Evolutionary conservation across 345 rosid genomes (phyloP), one percentile per base, ranked within the genome.

Genomic region (Populus simonii): DNA sequence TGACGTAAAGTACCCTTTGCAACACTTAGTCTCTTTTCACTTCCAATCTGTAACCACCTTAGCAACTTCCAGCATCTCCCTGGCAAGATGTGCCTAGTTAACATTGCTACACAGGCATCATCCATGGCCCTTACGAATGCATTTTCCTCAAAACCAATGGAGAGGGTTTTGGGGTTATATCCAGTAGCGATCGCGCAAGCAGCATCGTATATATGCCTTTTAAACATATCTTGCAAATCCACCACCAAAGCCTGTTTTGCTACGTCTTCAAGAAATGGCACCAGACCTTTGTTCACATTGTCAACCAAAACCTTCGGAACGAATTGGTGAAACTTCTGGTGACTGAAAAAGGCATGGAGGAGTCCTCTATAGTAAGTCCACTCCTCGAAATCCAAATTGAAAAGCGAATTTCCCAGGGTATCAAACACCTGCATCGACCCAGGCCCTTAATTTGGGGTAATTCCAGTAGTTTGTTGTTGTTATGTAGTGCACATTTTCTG

Each of bases 21-120:
- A 2, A 53, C 27, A n/a, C 38, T 39, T 31, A 49, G 23, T 31
- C 73, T 79, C n/a, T 18, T 71, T 41, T 82, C 85, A 61, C 55
- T 39, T 38, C 80, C 82, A n/a, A 75, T 17, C 20, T 65, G 45
- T 0, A 79, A 20, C 80, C 77, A 66, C 27, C 27, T 82, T 2
- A 70, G 79, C 33, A 79, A 22, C 61, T 65, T 79, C 85, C 80
- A 76, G 5, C 59, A 22, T 10, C 57, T 27, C 4, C 49, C 71
- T 1, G 85, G 85, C 29, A 83, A 7, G 10, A 78, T 6, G 62
- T 79, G 77, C 13, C 82, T 31, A 22, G 6, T 3, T 12, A 75
- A 35, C 11, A 75, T 74, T 1, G 79, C 74, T 22, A 74, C 82
- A 41, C 61, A 75, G 7, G 74, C 76, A 41, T 82, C 66, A 35